Evolutionary conservation across 495 filamentous ascomycete species (phyloP).

Genomic region (Choiromyces venosus): DNA sequence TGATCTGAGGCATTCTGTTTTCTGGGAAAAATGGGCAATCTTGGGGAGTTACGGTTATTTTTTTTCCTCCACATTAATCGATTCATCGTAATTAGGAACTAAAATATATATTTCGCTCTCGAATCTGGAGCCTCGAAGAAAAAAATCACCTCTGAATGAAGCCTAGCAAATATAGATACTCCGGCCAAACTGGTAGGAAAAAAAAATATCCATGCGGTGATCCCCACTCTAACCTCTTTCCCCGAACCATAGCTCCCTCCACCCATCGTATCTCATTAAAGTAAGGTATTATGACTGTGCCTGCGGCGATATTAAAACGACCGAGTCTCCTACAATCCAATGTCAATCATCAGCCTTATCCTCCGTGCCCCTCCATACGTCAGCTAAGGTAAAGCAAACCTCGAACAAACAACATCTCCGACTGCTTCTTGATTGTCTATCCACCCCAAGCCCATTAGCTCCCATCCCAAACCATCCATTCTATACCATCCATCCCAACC

Average conservation of each 20-base stretch:
- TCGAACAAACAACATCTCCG: constrained; percentile 98
- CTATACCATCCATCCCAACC: constrained; percentile 19
- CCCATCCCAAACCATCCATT: constrained; percentile 8
- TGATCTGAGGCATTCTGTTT: background rate
- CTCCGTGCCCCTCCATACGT: constrained; percentile 2
- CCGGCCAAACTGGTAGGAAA: background rate
- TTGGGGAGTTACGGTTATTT: background rate
- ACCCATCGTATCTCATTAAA: background rate
- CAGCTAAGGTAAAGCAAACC: constrained; percentile 51
- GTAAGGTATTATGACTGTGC: constrained; percentile 44
- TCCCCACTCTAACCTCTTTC: background rate
- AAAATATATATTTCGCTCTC: background rate
- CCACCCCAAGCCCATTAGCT: background rate
- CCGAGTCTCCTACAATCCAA: constrained; percentile 68
- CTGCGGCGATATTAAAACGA: constrained; percentile 89
- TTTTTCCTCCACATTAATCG: background rate
- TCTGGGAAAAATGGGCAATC: background rate
- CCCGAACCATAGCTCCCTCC: background rate
- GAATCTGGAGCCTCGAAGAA: background rate
- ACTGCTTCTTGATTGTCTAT: constrained; percentile 92
- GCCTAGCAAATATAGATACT: background rate
- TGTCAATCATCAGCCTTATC: background rate
- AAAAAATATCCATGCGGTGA: background rate
- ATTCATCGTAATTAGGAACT: background rate
- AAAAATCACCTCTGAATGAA: background rate